Conservation (phyloP, 495 filamentous ascomycete genomes). For the Talaromyces liani region DNA sequence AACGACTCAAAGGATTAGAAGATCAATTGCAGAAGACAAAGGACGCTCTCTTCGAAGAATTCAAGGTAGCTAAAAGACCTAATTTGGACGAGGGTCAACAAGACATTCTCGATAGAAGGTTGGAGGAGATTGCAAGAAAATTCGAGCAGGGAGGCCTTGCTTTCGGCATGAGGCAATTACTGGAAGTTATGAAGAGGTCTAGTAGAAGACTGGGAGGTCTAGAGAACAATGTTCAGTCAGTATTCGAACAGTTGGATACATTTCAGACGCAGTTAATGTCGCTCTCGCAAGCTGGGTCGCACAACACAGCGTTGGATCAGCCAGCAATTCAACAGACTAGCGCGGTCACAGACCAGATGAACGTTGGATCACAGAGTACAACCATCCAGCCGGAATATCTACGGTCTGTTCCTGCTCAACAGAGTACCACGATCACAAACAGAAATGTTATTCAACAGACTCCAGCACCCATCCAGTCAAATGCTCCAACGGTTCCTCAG, state of each 20-base stretch:
- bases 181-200: not conserved
- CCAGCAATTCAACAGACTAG: not conserved
- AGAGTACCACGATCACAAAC: too few species aligned
- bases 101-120: not conserved
- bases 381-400: too few species aligned
- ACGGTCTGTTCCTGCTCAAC: too few species aligned
- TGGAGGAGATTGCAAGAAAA: not conserved
- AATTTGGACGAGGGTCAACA: not conserved
- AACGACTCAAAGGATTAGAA: not conserved
- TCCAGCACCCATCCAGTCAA: not conserved
- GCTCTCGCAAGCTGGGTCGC: not conserved
- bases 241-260: not conserved
- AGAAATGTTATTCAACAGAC: not conserved
- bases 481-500: not conserved
- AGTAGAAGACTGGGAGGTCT: not conserved
- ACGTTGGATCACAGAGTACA: too few species aligned
- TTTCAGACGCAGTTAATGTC: not conserved
- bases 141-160: not conserved
- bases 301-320: not conserved
- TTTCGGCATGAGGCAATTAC: not conserved
- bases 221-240: not conserved
- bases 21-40: not conserved
- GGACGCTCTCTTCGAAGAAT: not conserved
- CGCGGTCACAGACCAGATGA: too few species aligned
- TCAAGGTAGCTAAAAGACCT: not conserved